phyloP scores from a whole-genome alignment of 2,329 filamentous ascomycete species.

The Curvularia eragrostidis region DNA sequence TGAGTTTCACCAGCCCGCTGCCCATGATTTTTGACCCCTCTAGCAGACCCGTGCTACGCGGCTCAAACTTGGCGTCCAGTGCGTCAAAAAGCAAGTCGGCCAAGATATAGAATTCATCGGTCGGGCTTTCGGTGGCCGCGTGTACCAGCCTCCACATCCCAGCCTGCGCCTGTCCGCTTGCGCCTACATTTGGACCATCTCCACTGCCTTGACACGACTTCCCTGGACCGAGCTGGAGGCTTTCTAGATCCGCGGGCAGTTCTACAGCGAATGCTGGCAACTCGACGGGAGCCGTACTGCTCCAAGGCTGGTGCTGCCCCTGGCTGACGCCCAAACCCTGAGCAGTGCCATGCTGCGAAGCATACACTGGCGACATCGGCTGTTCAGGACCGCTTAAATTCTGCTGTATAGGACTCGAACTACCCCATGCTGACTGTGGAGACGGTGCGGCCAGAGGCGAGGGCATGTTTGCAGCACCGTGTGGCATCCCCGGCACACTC shows the following conservation, averaged over 20 bases:
- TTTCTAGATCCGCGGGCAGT: slow-evolving; percentile 44
- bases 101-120: slow-evolving; percentile 46
- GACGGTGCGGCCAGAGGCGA: slow-evolving; percentile 18
- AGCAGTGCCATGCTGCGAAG: not conserved
- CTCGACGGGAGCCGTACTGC: slow-evolving; percentile 14
- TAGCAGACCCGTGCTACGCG: slow-evolving; percentile 43
- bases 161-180: slow-evolving; percentile 35
- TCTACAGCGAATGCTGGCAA: slow-evolving; percentile 44
- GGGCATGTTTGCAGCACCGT: slow-evolving; percentile 19
- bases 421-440: slow-evolving; percentile 19
- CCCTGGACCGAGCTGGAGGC: slow-evolving; percentile 28
- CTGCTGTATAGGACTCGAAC: slow-evolving; percentile 8
- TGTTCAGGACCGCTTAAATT: slow-evolving; percentile 16
- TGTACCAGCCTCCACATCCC: slow-evolving; percentile 48
- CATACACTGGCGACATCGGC: not conserved
- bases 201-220: slow-evolving; percentile 18
- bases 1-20: slow-evolving; percentile 38
- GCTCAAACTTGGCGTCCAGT: slow-evolving; percentile 44
- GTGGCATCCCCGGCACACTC: slow-evolving; percentile 14
- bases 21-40: slow-evolving; percentile 44
- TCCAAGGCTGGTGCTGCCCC: slow-evolving; percentile 40
- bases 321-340: not conserved
- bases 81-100: slow-evolving; percentile 46
- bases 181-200: slow-evolving; percentile 39
- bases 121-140: slow-evolving; percentile 41